These are phyloP conservation scores for Verticillium zaregamsianum DNA, from an alignment of 2,329 filamentous ascomycete genomes.

Conservation along the genomic window DNA sequence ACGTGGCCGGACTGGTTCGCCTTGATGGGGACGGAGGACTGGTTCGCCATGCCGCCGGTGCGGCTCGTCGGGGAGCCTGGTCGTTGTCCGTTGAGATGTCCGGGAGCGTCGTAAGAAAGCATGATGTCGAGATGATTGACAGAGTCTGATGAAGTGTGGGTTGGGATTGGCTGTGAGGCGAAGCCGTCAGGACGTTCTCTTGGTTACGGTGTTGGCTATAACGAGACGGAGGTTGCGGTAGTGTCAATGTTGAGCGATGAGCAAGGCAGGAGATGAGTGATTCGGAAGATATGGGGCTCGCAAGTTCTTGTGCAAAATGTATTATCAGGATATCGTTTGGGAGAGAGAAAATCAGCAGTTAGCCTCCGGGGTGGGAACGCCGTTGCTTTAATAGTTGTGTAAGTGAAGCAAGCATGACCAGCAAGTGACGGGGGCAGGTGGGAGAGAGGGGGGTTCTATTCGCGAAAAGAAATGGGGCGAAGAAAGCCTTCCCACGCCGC, in stretches of 20 bases:
- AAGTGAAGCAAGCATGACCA: background rate
- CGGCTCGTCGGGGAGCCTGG: slow-evolving; percentile 21
- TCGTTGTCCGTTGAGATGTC: slow-evolving; percentile 37
- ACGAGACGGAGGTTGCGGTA: background rate
- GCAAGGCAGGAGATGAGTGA: background rate
- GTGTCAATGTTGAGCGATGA: background rate
- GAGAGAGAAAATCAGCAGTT: background rate
- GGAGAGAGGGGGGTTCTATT: slow-evolving; percentile 5
- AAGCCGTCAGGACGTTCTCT: background rate
- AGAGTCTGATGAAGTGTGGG: background rate
- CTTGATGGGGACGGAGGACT: background rate
- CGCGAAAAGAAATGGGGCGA: background rate
- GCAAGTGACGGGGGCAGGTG: background rate
- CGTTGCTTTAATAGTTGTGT: background rate
- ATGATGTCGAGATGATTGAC: slow-evolving; percentile 24
- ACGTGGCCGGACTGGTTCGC: slow-evolving; percentile 15
- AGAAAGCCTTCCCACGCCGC: background rate
- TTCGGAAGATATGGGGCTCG: background rate
- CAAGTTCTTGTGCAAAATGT: background rate
- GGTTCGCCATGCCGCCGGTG: slow-evolving; percentile 11
- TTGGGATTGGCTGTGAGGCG: background rate
- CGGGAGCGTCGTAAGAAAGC: slow-evolving; percentile 46
- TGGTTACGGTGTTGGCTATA: background rate
- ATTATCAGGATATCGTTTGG: background rate
- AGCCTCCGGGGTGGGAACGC: background rate